Conservation (phyloP, 768 basidiomycete genomes). For the Phanerochaete carnosa region DNA sequence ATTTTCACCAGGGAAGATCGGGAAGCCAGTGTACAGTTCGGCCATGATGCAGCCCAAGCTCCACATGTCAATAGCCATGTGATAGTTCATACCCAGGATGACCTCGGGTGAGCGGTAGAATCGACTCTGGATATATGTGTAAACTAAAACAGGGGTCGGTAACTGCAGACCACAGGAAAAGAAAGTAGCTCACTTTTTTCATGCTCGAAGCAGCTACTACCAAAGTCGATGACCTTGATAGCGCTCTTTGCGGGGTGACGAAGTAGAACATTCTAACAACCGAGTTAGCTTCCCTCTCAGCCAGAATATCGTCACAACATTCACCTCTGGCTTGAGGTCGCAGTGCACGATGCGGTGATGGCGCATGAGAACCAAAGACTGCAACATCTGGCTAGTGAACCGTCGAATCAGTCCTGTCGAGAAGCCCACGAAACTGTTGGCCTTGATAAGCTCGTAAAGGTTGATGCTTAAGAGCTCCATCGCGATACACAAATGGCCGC, state of each 20-base stretch:
- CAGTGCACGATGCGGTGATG: conserved; percentile 98
- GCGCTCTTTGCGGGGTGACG: conserved; percentile 95
- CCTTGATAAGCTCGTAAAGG: conserved; percentile 98
- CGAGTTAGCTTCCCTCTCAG: neutral
- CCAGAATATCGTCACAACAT: conserved; percentile 16
- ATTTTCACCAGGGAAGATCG: conserved; percentile 98
- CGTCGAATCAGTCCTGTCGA: conserved; percentile 92
- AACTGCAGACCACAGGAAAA: neutral
- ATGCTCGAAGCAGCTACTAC: conserved; percentile 96
- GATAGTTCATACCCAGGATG: conserved; percentile 98
- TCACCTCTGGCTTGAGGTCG: conserved; percentile 96
- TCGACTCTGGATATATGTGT: conserved; percentile 98
- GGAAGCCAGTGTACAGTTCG: conserved; percentile 95
- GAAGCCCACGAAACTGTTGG: conserved; percentile 98
- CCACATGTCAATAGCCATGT: conserved; percentile 99
- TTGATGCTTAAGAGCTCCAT: conserved; percentile 99
- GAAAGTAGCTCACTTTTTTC: conserved; percentile 77
- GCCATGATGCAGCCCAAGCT: conserved; percentile 97
- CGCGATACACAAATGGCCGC: conserved; percentile 95
- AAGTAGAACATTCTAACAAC: conserved; percentile 83
- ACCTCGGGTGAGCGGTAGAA: conserved; percentile 99
- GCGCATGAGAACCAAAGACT: conserved; percentile 89
- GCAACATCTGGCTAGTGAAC: conserved; percentile 94
- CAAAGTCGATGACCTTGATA: conserved; percentile 98
- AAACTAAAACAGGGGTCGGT: conserved; percentile 54